A percentile compares a stretch with the other conserved stretches of the same genome.
Conservation (phyloP, 177 flowering plant species). For the Vitis hybrid region DNA sequence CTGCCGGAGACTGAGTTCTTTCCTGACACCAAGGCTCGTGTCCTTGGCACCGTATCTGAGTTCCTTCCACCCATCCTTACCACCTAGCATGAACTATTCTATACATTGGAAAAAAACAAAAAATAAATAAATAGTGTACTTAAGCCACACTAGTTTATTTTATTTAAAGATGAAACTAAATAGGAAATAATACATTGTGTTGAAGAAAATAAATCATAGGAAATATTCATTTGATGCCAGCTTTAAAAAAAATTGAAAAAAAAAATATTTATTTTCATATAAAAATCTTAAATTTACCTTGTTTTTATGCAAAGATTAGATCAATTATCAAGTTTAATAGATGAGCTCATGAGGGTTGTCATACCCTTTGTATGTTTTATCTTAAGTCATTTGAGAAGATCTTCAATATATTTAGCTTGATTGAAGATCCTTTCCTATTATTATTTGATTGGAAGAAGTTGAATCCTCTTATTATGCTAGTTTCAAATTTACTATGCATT, state of each 20-base stretch:
- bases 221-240: no score
- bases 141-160: no score
- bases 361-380: no score
- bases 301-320: no score
- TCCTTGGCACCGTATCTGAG: constrained; percentile 54
- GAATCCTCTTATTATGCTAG: background rate
- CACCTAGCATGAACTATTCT: constrained; percentile 24
- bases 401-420: no score
- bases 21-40: constrained; percentile 76
- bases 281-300: no score
- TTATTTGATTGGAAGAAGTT: background rate
- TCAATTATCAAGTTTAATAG: no score
- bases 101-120: no score
- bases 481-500: background rate
- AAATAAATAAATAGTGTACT: background rate
- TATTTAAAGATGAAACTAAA: background rate
- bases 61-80: constrained; percentile 73
- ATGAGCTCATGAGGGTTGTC: no score
- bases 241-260: no score
- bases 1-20: constrained; percentile 52
- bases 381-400: background rate
- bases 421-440: no score
- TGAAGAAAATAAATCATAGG: background rate
- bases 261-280: background rate
- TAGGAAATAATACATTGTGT: background rate